Evolutionary conservation across 2,329 filamentous ascomycete genomes (phyloP).

Genomic region (Sporothrix variecibatus): DNA sequence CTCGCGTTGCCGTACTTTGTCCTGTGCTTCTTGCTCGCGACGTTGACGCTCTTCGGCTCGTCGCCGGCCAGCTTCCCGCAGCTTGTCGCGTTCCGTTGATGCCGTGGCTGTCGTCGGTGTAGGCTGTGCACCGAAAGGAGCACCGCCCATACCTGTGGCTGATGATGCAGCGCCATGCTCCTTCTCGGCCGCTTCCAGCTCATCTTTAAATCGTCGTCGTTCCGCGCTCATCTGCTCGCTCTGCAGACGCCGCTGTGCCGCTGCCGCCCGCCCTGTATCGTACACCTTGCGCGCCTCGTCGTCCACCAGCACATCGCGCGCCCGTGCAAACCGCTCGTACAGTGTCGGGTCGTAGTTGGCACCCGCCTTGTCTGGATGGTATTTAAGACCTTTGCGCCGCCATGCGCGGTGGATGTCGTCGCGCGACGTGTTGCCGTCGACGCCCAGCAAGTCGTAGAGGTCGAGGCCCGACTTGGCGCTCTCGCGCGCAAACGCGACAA

Average conservation of each 20-base stretch:
- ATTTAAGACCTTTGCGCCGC: conserved; percentile 75
- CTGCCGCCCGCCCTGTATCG: conserved; percentile 72
- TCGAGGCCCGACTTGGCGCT: conserved; percentile 66
- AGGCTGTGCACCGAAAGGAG: conserved; percentile 14
- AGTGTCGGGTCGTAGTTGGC: conserved; percentile 73
- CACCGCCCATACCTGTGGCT: conserved; percentile 44
- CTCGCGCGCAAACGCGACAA: conserved; percentile 56
- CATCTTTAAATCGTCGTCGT: conserved; percentile 77
- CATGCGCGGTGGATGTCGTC: conserved; percentile 82
- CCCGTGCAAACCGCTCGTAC: conserved; percentile 83
- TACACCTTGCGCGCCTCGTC: conserved; percentile 72
- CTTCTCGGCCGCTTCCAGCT: conserved; percentile 76
- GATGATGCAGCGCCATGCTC: conserved; percentile 44
- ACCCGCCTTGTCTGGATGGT: conserved; percentile 90
- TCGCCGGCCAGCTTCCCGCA: conserved; percentile 41
- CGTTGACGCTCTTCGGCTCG: conserved; percentile 46
- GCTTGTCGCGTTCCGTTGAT: conserved; percentile 36
- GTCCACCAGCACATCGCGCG: conserved; percentile 80
- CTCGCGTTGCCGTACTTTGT: conserved; percentile 43
- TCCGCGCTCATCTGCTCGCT: conserved; percentile 72
- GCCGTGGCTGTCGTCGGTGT: conserved; percentile 5
- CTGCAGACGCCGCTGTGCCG: conserved; percentile 68
- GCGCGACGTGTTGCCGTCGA: conserved; percentile 65
- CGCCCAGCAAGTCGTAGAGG: conserved; percentile 74
- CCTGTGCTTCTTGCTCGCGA: conserved; percentile 46